Evolutionary conservation across 495 filamentous ascomycete species (phyloP), one percentile per base, ranked within the genome.

Genomic region (Ramalina peruviana): DNA sequence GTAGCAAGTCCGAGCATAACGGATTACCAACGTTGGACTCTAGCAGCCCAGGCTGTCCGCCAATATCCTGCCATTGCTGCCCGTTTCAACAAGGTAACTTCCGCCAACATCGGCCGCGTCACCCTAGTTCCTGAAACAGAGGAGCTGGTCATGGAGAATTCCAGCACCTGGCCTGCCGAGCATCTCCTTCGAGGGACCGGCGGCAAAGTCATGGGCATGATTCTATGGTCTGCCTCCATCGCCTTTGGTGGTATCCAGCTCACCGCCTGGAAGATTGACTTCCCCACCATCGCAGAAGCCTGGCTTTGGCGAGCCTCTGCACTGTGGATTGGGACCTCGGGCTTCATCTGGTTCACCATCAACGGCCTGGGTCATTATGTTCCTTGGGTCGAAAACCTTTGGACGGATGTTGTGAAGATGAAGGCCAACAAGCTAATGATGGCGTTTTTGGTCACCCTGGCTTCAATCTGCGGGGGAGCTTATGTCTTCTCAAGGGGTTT

Each of bases 301-400:
- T 21, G 55, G 20, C 48, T 66, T 17, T 66, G 65, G 65, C 62
- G 56, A 15, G 48, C 51, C 1, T 59, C 57, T 39, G 41, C 49
- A 6, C 26, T 57, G 0, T 66, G 25, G 4, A 48, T 54, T 19
- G 44, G 36, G 21, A 21, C 20, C 40, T 53, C 47, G 12, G 46
- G 51, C 9, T 9, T 38, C 0, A 19, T 17, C 19, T 57, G 42
- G 54, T 48, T 48, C 9, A 1, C 17, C 21, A 27, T 37, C 6
- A 37, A 48, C 19, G n/a, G 30, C 16, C 37, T 48, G 15, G 33
- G 30, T 10, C 9, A 17, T 17, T 11, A 17, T n/a, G 0, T 13
- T 3, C 27, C n/a, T 37, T 17, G 30, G 30, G 30, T 33, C 5
- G 30, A 33, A 11, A 33, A 10, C 0, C 30, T 33, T 10, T 33